These are phyloP conservation scores for Dothiorella sarmentorum DNA, from an alignment of 2,329 filamentous ascomycete species.

Conservation along the genomic window DNA sequence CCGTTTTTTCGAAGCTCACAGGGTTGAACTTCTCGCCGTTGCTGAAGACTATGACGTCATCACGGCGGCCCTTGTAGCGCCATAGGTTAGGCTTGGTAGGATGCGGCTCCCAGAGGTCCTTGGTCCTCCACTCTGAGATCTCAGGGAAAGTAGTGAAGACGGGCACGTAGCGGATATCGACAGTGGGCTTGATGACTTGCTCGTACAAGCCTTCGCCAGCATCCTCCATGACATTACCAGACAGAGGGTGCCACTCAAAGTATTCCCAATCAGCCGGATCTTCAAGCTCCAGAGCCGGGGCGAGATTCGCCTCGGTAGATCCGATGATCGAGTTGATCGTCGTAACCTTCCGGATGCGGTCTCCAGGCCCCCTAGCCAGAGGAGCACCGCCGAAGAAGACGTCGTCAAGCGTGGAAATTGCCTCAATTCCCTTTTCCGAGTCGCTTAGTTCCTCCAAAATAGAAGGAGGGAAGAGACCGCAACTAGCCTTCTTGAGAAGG, in stretches of 20 bases:
- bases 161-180: not conserved
- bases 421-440: slow-evolving; percentile 24
- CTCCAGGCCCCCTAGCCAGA: slow-evolving; percentile 21
- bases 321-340: slow-evolving; percentile 25
- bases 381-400: slow-evolving; percentile 22
- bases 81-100: slow-evolving; percentile 19
- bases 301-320: slow-evolving; percentile 26
- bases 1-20: slow-evolving; percentile 22
- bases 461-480: slow-evolving; percentile 25
- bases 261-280: slow-evolving; percentile 26
- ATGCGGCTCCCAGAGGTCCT: slow-evolving; percentile 24
- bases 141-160: slow-evolving; percentile 23
- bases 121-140: slow-evolving; percentile 20
- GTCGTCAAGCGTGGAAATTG: slow-evolving; percentile 24
- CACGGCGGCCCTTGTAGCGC: slow-evolving; percentile 24
- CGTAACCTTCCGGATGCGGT: slow-evolving; percentile 23
- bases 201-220: slow-evolving; percentile 23
- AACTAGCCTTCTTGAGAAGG: slow-evolving; percentile 20
- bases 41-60: slow-evolving; percentile 24
- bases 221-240: slow-evolving; percentile 26
- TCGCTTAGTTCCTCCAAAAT: slow-evolving; percentile 28
- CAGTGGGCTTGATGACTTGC: slow-evolving; percentile 19
- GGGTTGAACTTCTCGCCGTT: slow-evolving; percentile 26
- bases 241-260: slow-evolving; percentile 26
- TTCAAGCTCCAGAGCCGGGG: slow-evolving; percentile 21